Conservation (phyloP, 2,329 filamentous ascomycete genomes). For the Pseudogymnoascus sp. region DNA sequence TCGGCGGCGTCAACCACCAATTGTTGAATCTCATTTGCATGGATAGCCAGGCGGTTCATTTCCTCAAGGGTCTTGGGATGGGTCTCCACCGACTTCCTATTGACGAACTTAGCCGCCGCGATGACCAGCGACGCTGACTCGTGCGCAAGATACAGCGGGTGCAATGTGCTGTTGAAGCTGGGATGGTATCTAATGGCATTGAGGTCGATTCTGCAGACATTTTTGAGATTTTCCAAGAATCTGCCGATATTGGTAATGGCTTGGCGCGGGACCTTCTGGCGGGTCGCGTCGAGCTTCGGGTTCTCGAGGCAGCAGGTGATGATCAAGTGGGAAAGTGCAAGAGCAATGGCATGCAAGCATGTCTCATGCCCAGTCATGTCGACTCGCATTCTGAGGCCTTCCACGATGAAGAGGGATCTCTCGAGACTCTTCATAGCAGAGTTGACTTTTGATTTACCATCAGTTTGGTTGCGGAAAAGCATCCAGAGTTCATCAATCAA, state of each 20-base stretch:
- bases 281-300: not conserved
- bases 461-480: not conserved
- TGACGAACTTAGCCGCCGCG: constrained; percentile 19
- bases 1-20: constrained; percentile 11
- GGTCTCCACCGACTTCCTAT: constrained; percentile 4
- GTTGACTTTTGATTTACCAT: not conserved
- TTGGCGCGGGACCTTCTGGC: not conserved
- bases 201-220: not conserved
- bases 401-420: not conserved
- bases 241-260: not conserved
- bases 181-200: not conserved
- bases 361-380: not conserved
- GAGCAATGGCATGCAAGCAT: not conserved
- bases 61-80: constrained; percentile 8
- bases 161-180: constrained; percentile 16
- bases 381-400: not conserved
- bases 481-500: constrained; percentile 1
- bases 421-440: not conserved
- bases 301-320: not conserved
- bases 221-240: not conserved
- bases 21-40: constrained; percentile 16
- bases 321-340: not conserved
- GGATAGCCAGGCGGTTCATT: not conserved
- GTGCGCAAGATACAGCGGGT: constrained; percentile 25
- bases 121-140: constrained; percentile 19